Conservation (phyloP, 2,329 filamentous ascomycete species). For the Scedosporium apiospermum region DNA sequence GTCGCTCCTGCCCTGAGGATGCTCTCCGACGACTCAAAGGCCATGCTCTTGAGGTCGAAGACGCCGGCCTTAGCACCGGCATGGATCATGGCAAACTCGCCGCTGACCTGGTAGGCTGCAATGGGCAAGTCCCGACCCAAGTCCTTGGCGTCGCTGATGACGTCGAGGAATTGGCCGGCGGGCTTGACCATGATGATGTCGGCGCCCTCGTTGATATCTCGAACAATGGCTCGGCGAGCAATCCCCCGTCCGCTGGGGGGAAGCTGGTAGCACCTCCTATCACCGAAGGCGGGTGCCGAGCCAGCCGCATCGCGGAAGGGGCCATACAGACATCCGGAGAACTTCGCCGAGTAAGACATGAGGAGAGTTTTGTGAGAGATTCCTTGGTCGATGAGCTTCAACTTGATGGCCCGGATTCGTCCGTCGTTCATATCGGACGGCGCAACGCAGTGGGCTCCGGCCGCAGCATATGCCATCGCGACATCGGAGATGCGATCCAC, state of each 20-base stretch:
- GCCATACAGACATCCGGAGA: constrained; percentile 91
- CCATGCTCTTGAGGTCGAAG: constrained; percentile 90
- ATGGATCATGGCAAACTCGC: constrained; percentile 97
- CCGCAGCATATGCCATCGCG: constrained; percentile 93
- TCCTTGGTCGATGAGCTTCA: constrained; percentile 91
- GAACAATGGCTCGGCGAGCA: constrained; percentile 77
- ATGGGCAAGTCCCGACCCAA: constrained; percentile 85
- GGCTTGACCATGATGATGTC: constrained; percentile 99
- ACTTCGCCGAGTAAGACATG: constrained; percentile 98
- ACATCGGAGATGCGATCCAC: constrained; percentile 94
- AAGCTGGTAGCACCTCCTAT: constrained; percentile 93
- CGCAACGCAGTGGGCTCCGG: constrained; percentile 92
- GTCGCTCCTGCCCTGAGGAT: constrained; percentile 88
- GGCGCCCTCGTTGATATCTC: constrained; percentile 87
- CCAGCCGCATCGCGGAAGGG: constrained; percentile 96
- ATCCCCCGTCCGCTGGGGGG: constrained; percentile 87
- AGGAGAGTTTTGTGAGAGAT: constrained; percentile 84
- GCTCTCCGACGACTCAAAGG: constrained; percentile 86
- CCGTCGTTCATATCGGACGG: constrained; percentile 99
- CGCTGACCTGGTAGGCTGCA: constrained; percentile 93
- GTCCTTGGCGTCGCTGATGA: constrained; percentile 95
- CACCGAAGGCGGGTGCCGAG: constrained; percentile 82
- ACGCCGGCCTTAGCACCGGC: constrained; percentile 92
- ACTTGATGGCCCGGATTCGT: constrained; percentile 92
- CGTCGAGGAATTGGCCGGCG: constrained; percentile 89